Evolutionary conservation across 441 rosid species (phyloP).

Genomic region (Dalechampia spathulata): DNA sequence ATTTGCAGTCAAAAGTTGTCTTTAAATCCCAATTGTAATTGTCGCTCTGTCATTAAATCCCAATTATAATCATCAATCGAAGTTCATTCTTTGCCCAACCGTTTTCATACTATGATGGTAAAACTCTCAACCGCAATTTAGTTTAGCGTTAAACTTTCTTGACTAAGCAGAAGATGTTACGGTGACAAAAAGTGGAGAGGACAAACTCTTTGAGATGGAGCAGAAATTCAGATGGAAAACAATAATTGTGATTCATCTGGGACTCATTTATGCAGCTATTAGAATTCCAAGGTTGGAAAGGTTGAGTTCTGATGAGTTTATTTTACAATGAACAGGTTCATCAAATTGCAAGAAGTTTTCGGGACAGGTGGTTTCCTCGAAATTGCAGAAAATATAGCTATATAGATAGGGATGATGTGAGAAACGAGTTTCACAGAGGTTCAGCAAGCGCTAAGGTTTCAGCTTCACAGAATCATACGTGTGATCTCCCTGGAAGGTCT

Average conservation of each 20-base stretch:
- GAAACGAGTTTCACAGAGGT: conserved; percentile 39
- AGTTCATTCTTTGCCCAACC: neutral
- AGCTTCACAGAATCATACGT: conserved; percentile 39
- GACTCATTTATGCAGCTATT: neutral
- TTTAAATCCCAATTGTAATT: no score
- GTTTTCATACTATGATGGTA: neutral
- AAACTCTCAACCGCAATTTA: neutral
- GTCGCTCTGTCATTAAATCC: neutral
- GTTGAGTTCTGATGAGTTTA: conserved; percentile 6
- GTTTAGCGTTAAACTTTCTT: neutral
- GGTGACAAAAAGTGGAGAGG: neutral
- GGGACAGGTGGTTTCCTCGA: conserved; percentile 86
- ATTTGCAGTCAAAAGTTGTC: no score
- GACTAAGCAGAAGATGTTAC: neutral
- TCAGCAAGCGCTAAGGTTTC: conserved; percentile 35
- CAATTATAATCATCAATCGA: neutral
- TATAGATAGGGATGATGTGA: conserved; percentile 56
- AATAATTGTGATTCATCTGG: neutral
- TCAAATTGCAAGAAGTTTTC: conserved; percentile 81
- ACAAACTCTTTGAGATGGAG: neutral
- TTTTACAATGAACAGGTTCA: conserved; percentile 58
- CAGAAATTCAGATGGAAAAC: neutral
- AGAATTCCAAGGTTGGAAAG: neutral
- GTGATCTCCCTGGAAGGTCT: conserved; percentile 41
- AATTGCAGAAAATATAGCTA: conserved; percentile 42